Percentiles rank a stretch among this genome's conserved stretches.
Evolutionary conservation across 768 basidiomycete genomes (phyloP).

Genomic region (Scleroderma bovista): DNA sequence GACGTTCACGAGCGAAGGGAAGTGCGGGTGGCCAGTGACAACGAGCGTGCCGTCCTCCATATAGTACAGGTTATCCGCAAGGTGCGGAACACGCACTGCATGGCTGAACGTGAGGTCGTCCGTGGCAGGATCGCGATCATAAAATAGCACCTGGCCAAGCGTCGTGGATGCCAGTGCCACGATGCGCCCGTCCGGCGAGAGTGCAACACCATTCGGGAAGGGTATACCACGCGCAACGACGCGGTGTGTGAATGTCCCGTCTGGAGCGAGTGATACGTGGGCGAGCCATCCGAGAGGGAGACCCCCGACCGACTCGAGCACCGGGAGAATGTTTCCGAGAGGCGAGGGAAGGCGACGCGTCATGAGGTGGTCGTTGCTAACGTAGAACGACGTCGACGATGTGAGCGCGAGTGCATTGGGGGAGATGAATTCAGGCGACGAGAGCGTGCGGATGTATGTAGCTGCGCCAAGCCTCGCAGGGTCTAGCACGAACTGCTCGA

Average conservation of each 20-base stretch:
- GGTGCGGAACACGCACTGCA: slow-evolving; percentile 48
- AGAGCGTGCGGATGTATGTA: slow-evolving; percentile 54
- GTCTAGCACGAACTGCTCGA: slow-evolving; percentile 61
- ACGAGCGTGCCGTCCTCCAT: slow-evolving; percentile 44
- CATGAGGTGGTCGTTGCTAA: slow-evolving; percentile 67
- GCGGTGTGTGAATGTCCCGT: slow-evolving; percentile 28
- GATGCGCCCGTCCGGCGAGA: slow-evolving; percentile 44
- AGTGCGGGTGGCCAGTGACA: slow-evolving; percentile 64
- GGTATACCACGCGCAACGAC: slow-evolving; percentile 46
- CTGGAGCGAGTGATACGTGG: slow-evolving; percentile 44
- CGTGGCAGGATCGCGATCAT: slow-evolving; percentile 41
- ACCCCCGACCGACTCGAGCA: slow-evolving; percentile 49
- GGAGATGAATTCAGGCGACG: slow-evolving; percentile 51
- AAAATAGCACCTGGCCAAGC: slow-evolving; percentile 43
- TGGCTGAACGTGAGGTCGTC: slow-evolving; percentile 38
- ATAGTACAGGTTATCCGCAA: slow-evolving; percentile 57
- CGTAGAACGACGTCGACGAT: slow-evolving; percentile 62
- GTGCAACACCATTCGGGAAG: slow-evolving; percentile 65
- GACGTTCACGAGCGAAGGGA: slow-evolving; percentile 43
- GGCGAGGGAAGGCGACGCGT: slow-evolving; percentile 52
- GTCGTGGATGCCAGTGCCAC: slow-evolving; percentile 58
- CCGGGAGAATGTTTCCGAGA: slow-evolving; percentile 45
- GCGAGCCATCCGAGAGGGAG: slow-evolving; percentile 58
- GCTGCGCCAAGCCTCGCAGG: slow-evolving; percentile 41
- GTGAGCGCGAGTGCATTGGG: slow-evolving; percentile 66